Percentiles rank a stretch among this genome's conserved stretches.
phyloP scores from a whole-genome alignment of 1,284 basidiomycete species.

The Malassezia globosa region DNA sequence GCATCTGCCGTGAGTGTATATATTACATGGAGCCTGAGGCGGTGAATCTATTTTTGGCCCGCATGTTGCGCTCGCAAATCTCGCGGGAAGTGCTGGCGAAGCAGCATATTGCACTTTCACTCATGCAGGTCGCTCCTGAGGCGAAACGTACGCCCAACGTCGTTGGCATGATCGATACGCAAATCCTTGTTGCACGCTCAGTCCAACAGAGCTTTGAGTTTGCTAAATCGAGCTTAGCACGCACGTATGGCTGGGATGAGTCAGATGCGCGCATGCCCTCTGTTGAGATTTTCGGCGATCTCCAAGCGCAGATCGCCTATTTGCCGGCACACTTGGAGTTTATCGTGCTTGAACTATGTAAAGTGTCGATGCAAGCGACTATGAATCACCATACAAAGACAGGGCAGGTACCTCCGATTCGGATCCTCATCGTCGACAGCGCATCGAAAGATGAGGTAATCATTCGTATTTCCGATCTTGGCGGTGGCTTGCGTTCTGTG shows the following conservation, averaged over 20 bases:
- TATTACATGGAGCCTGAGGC: constrained; percentile 66
- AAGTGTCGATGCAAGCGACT: constrained; percentile 55
- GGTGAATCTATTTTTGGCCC: constrained; percentile 74
- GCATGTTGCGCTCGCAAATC: constrained; percentile 81
- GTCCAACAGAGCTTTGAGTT: constrained; percentile 50
- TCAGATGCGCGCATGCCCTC: constrained; percentile 52
- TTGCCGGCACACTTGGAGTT: constrained; percentile 77
- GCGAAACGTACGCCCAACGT: constrained; percentile 5
- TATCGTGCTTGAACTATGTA: constrained; percentile 74
- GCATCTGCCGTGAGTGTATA: constrained; percentile 50
- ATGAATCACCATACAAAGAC: constrained; percentile 20
- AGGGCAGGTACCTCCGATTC: constrained; percentile 14
- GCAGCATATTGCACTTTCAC: constrained; percentile 68
- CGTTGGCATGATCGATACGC: constrained; percentile 72
- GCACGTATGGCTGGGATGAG: constrained; percentile 50
- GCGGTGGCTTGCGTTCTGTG: constrained; percentile 18
- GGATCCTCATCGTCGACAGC: constrained; percentile 40
- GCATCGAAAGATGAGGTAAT: constrained; percentile 40
- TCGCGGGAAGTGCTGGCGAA: constrained; percentile 76
- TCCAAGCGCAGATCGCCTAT: constrained; percentile 66
- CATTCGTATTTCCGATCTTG: constrained; percentile 37
- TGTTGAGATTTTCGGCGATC: constrained; percentile 63
- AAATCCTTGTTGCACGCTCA: constrained; percentile 55
- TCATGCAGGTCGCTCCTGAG: constrained; percentile 22
- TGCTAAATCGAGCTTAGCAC: constrained; percentile 54